Evolutionary conservation across 2,329 filamentous ascomycete species (phyloP), one percentile per base, ranked within the genome.

Genomic region (Mycosphaerella sp.): DNA sequence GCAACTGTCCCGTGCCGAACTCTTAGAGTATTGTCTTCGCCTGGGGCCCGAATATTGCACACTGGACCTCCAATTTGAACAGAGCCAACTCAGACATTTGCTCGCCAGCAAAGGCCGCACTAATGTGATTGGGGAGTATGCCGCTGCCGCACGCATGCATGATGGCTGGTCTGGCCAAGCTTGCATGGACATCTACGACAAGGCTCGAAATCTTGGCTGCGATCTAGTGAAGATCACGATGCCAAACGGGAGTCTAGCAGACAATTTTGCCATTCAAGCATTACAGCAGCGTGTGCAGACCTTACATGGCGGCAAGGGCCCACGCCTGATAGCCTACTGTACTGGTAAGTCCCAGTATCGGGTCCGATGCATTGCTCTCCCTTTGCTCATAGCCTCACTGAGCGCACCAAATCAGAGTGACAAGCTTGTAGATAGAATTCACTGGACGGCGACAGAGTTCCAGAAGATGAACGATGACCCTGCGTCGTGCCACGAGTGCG

Each of bases 171-270:
- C 74, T 30, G 75, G 79, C 25, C 66, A 73, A 0, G 70, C 74
- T 10, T 84, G 80, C 74, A 64, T 77, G 27, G 70, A 72, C 1
- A 74, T 76, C 34, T 87, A 85, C 60, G 74, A 78, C 46, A 76
- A 75, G 45, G 84, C 81, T 2, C 75, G 75, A 48, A 67, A 63
- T 1, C 61, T 82, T 1, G 79, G 80, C 0, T 87, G 82, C 59
- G 77, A 85, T 54, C 67, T 85, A 39, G 80, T 81, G 6, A 76
- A 82, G 39, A 70, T 87, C 39, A 79, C 78, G 6, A 79, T 80
- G 43, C 77, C 77, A 1, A 80, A 80, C 3, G 66, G 67, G 2
- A 74, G 70, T 1, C 71, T 80, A n/a, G 74, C 79, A 12, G 84
- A 87, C 58, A 85, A 85, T 54, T 78, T 82, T 44, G 77, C 78